A percentile compares a stretch with the other conserved stretches of the same genome.
Conservation (phyloP, 179 eudicot genomes). For the Beta macrorhiza region DNA sequence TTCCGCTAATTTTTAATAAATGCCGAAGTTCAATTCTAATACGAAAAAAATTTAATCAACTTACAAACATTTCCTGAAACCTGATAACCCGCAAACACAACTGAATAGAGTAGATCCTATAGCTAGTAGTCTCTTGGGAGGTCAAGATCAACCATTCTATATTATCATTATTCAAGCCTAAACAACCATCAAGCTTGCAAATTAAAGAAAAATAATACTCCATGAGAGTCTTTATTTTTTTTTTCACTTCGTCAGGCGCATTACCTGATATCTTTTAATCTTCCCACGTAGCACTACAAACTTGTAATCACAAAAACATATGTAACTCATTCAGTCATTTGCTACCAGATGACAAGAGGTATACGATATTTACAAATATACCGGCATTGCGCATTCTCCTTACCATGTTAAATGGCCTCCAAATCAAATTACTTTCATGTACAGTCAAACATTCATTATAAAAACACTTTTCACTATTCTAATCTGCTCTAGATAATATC, state of each 20-base stretch:
- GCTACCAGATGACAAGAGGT: not conserved
- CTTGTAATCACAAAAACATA: not conserved
- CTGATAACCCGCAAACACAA: not conserved
- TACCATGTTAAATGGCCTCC: not conserved
- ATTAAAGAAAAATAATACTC: not conserved
- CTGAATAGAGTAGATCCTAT: not conserved
- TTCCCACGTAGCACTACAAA: not conserved
- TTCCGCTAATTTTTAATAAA: not conserved
- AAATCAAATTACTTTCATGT: not conserved
- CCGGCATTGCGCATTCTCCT: not conserved
- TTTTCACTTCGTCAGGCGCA: not conserved
- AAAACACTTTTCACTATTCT: not conserved
- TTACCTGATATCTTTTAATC: not conserved
- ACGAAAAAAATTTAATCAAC: not conserved
- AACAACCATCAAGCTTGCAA: not conserved
- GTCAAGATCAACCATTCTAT: conserved; percentile 1
- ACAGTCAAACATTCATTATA: not conserved
- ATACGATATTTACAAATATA: not conserved
- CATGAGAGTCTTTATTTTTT: not conserved
- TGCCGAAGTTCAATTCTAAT: not conserved
- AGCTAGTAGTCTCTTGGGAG: not conserved
- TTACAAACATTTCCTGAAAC: not conserved
- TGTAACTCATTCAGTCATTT: too few relatives aligned
- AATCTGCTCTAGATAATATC: not conserved
- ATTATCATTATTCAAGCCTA: not conserved